Evolutionary conservation across 108 stramenopile species (phyloP).

Genomic region (Conticribra guillardii): DNA sequence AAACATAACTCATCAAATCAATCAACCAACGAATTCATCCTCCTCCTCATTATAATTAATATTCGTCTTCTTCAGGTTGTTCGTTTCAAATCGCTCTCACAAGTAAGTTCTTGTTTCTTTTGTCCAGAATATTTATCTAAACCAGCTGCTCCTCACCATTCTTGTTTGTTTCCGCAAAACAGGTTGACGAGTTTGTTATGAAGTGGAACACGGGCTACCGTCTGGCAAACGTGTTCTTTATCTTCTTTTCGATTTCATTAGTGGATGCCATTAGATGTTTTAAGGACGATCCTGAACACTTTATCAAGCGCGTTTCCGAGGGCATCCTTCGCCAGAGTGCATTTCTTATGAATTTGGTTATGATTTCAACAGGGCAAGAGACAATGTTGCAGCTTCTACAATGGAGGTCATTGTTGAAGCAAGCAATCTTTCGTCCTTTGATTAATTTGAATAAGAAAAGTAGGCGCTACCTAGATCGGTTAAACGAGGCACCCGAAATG

Average conservation of each 20-base stretch:
- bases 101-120: conserved; percentile 13
- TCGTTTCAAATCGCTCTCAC: conserved; percentile 57
- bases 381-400: conserved; percentile 49
- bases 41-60: too few relatives aligned
- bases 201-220: conserved; percentile 45
- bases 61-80: too few relatives aligned
- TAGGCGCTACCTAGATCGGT: conserved; percentile 28
- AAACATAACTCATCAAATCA: too few relatives aligned
- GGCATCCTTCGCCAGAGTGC: conserved; percentile 37
- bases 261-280: conserved; percentile 30
- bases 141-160: background rate
- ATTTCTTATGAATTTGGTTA: conserved; percentile 38
- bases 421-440: conserved; percentile 36
- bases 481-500: conserved; percentile 33
- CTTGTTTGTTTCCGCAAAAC: background rate
- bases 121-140: background rate
- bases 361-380: conserved; percentile 50
- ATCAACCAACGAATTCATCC: too few relatives aligned
- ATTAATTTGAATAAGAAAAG: conserved; percentile 41
- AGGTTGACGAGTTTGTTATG: conserved; percentile 45
- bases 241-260: conserved; percentile 34
- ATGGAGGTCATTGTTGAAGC: conserved; percentile 49
- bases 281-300: conserved; percentile 31
- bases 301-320: conserved; percentile 18
- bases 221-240: conserved; percentile 35